A percentile compares a stretch with the other conserved stretches of the same genome.
Conservation (phyloP, 2,329 filamentous ascomycete genomes). For the Monosporascus cannonballus region DNA sequence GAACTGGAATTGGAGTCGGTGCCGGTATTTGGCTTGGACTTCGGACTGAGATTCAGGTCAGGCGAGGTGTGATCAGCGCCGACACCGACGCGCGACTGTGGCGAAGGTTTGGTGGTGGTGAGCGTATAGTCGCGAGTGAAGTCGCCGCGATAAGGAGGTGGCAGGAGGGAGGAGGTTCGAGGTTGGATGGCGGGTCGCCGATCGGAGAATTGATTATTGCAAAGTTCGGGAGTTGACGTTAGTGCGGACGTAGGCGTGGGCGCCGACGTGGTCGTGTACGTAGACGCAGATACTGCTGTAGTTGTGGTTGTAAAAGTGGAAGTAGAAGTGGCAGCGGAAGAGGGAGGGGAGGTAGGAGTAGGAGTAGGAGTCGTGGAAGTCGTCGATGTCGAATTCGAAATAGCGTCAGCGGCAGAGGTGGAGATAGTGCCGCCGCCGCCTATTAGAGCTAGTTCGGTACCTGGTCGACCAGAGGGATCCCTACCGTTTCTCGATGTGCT, state of each 20-base stretch:
- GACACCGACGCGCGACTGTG: too few species aligned
- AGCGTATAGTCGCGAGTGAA: not conserved
- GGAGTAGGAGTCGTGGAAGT: not conserved
- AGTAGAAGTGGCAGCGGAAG: not conserved
- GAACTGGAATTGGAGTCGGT: slow-evolving; percentile 1
- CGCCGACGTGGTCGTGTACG: slow-evolving; percentile 4
- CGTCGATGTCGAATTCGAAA: not conserved
- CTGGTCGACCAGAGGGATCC: not conserved
- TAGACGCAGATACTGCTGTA: not conserved
- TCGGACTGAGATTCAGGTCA: slow-evolving; percentile 6
- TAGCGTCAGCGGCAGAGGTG: not conserved
- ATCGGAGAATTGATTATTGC: too few species aligned
- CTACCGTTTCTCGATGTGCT: not conserved
- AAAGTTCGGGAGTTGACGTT: too few species aligned
- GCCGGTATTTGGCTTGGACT: slow-evolving; percentile 1
- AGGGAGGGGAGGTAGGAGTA: not conserved
- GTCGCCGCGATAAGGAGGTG: not conserved
- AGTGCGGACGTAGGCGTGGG: too few species aligned
- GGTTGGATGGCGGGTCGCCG: slow-evolving; percentile 3
- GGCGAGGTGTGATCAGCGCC: too few species aligned
- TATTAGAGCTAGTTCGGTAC: not conserved
- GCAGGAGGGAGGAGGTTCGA: slow-evolving; percentile 8
- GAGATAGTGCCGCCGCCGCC: not conserved
- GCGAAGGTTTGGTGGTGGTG: not conserved
- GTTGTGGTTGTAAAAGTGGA: not conserved